A percentile compares a stretch with the other conserved stretches of the same genome.
phyloP scores from a whole-genome alignment of 768 basidiomycete genomes.

The Macrolepiota fuliginosa region DNA sequence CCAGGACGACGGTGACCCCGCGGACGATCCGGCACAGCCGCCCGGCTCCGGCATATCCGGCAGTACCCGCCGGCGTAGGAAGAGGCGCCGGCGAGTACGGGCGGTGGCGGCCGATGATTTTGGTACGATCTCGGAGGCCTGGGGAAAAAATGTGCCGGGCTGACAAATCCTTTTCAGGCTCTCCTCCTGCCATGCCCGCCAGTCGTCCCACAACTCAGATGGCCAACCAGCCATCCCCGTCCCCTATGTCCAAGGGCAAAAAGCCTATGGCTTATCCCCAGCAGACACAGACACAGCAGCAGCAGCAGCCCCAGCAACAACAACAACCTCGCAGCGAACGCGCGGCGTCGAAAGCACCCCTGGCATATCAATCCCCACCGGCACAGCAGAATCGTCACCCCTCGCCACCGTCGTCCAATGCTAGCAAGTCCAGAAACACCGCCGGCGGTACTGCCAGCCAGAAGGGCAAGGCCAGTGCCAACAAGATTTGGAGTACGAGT shows the following conservation, averaged over 20 bases:
- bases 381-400: constrained; percentile 40
- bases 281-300: constrained; percentile 25
- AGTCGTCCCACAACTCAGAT: constrained; percentile 31
- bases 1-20: constrained; percentile 5
- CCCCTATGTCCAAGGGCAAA: constrained; percentile 87
- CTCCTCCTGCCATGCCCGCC: constrained; percentile 35
- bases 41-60: constrained; percentile 1
- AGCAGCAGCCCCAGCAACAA: constrained; percentile 31
- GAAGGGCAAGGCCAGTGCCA: constrained; percentile 46
- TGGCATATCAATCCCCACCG: constrained; percentile 37
- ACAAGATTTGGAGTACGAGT: constrained; percentile 94
- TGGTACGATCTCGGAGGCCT: constrained; percentile 11
- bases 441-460: constrained; percentile 22
- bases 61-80: constrained; percentile 4
- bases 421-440: constrained; percentile 36
- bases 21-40: constrained; percentile 4
- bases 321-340: constrained; percentile 43
- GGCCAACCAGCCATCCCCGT: constrained; percentile 49
- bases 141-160: constrained; percentile 27
- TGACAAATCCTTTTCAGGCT: constrained; percentile 36
- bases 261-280: constrained; percentile 81
- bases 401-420: constrained; percentile 47
- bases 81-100: background rate
- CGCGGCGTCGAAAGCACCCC: constrained; percentile 46
- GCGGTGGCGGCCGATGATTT: constrained; percentile 6